Conservation (phyloP, 352 stramenopile genomes). For the Globisporangium sylvaticum region DNA sequence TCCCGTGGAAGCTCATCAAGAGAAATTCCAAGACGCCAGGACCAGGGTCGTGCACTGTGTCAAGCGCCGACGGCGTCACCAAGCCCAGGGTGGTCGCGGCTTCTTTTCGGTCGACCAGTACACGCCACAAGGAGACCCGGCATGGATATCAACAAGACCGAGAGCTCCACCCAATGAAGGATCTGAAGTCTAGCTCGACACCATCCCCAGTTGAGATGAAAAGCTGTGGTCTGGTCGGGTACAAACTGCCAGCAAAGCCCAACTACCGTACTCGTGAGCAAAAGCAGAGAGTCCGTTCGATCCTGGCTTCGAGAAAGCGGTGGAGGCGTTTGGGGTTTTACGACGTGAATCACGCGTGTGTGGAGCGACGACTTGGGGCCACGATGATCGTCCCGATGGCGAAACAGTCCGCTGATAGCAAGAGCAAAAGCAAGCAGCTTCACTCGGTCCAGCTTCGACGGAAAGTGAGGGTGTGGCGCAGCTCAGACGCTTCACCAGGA, state of each 20-base stretch:
- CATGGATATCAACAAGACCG: not conserved
- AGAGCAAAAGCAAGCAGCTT: not conserved
- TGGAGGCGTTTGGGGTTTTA: slow-evolving; percentile 21
- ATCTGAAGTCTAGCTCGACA: not conserved
- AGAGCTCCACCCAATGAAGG: not conserved
- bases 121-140: not conserved
- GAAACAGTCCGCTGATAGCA: not conserved
- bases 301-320: slow-evolving; percentile 16
- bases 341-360: slow-evolving; percentile 21
- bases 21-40: slow-evolving; percentile 1
- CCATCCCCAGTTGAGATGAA: not conserved
- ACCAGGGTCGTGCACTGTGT: slow-evolving; percentile 24
- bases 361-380: slow-evolving; percentile 23
- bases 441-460: not conserved
- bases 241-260: slow-evolving; percentile 10
- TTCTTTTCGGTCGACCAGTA: not conserved
- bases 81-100: slow-evolving; percentile 16
- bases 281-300: slow-evolving; percentile 19
- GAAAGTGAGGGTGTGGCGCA: slow-evolving; percentile 9
- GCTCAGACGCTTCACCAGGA: not conserved
- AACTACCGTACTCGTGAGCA: slow-evolving; percentile 28
- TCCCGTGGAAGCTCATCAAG: slow-evolving; percentile 9
- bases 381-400: slow-evolving; percentile 24
- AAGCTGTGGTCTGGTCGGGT: slow-evolving; percentile 1
- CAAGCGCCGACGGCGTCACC: slow-evolving; percentile 20